Percentiles rank a stretch among this genome's conserved stretches.
phyloP scores from a whole-genome alignment of 345 rosid genomes.

The Gossypium rotundifolium region DNA sequence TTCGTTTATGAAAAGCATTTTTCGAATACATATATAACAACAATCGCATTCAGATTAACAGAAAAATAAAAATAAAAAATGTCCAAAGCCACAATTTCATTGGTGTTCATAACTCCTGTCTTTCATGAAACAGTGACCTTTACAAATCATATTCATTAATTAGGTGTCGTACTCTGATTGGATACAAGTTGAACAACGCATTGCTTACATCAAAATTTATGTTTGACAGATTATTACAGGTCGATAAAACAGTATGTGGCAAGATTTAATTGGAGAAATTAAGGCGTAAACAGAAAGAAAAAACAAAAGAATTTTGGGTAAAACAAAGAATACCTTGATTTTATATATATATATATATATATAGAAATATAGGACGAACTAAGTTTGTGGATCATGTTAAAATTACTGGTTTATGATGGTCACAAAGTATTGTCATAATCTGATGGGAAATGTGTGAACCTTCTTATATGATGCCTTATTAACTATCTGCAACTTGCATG shows the following conservation, averaged over 20 bases:
- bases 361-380: neutral
- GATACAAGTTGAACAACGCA: neutral
- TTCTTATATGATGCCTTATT: neutral
- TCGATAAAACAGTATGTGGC: neutral
- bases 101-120: neutral
- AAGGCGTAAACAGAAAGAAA: neutral
- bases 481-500: slow-evolving; percentile 2
- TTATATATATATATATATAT: neutral
- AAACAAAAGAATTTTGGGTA: neutral
- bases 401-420: neutral
- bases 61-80: neutral
- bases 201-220: neutral
- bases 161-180: neutral
- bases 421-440: slow-evolving; percentile 2
- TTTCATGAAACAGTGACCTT: neutral
- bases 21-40: neutral
- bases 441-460: neutral
- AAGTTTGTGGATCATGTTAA: neutral
- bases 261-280: neutral
- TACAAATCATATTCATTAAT: neutral
- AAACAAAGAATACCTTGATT: neutral
- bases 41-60: neutral
- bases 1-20: neutral
- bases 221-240: neutral
- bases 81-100: neutral